Evolutionary conservation across 495 filamentous ascomycete genomes (phyloP).

Genomic region (Neurospora intermedia): DNA sequence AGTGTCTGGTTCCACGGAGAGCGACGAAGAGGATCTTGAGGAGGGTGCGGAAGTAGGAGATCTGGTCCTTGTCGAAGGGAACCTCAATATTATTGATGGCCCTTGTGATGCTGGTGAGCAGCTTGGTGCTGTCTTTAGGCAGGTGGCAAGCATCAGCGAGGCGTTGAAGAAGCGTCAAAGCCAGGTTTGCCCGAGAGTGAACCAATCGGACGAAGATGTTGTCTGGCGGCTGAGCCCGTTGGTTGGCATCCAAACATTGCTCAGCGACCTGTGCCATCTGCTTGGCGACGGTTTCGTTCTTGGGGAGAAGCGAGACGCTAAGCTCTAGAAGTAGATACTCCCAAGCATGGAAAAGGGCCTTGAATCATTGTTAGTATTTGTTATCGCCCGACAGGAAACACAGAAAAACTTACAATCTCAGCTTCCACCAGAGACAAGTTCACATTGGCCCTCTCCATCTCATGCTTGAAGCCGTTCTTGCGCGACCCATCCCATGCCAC

Average conservation of each 20-base stretch:
- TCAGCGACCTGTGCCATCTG: slow-evolving; percentile 56
- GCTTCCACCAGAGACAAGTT: slow-evolving; percentile 88
- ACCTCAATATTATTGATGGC: slow-evolving; percentile 51
- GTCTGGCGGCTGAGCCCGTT: slow-evolving; percentile 51
- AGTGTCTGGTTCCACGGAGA: slow-evolving; percentile 45
- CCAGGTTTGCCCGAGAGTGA: slow-evolving; percentile 62
- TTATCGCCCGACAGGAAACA: background rate
- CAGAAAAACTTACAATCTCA: slow-evolving; percentile 58
- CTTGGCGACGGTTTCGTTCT: slow-evolving; percentile 49
- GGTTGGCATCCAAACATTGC: slow-evolving; percentile 63
- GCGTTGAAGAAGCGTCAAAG: slow-evolving; percentile 64
- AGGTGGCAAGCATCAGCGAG: slow-evolving; percentile 54
- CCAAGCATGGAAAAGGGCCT: slow-evolving; percentile 81
- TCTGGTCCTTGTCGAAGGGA: slow-evolving; percentile 52
- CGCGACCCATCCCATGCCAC: slow-evolving; percentile 58
- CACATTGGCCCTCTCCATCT: slow-evolving; percentile 75
- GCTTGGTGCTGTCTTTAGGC: slow-evolving; percentile 46
- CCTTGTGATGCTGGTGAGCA: slow-evolving; percentile 58
- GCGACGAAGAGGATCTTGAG: slow-evolving; percentile 78
- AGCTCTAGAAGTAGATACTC: slow-evolving; percentile 80
- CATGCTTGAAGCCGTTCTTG: slow-evolving; percentile 61
- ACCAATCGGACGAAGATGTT: slow-evolving; percentile 60
- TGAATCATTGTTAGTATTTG: slow-evolving; percentile 18
- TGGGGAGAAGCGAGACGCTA: slow-evolving; percentile 51
- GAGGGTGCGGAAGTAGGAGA: slow-evolving; percentile 68